A percentile compares a stretch with the other conserved stretches of the same genome.
Evolutionary conservation across 768 basidiomycete species (phyloP).

Genomic region (Termitomyces eurrhizus): DNA sequence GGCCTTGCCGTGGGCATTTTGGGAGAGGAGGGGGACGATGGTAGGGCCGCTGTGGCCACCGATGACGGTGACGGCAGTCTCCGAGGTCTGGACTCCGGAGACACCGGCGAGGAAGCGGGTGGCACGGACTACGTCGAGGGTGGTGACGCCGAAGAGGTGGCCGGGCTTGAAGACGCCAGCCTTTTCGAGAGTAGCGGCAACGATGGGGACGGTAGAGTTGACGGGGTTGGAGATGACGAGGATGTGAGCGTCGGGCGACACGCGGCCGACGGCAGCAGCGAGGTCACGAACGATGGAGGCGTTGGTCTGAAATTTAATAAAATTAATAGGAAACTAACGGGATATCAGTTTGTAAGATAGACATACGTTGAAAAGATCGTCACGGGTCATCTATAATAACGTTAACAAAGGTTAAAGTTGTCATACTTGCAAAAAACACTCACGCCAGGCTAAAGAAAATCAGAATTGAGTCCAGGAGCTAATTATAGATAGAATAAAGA

Average conservation of each 20-base stretch:
- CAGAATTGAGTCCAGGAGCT: conserved; percentile 23
- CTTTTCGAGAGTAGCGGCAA: conserved; percentile 87
- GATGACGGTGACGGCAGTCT: conserved; percentile 78
- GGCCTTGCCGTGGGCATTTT: conserved; percentile 64
- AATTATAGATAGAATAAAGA: conserved; percentile 1
- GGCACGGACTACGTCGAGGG: conserved; percentile 96
- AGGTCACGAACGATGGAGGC: conserved; percentile 98
- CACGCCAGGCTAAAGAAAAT: conserved; percentile 66
- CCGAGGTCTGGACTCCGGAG: conserved; percentile 56
- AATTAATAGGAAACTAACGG: not conserved
- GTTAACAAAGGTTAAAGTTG: conserved; percentile 22
- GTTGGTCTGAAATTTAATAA: conserved; percentile 62
- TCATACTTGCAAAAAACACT: conserved; percentile 31
- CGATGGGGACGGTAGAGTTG: conserved; percentile 97
- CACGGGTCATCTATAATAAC: conserved; percentile 80
- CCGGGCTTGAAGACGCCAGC: conserved; percentile 89
- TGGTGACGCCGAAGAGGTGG: conserved; percentile 93
- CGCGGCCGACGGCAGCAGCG: conserved; percentile 80
- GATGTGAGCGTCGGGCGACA: conserved; percentile 87
- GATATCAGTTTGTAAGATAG: not conserved
- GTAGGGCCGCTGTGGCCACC: conserved; percentile 98
- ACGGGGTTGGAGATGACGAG: conserved; percentile 99
- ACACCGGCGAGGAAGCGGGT: conserved; percentile 84
- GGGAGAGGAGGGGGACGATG: conserved; percentile 94
- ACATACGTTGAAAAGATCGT: conserved; percentile 92